A percentile compares a stretch with the other conserved stretches of the same genome.
Evolutionary conservation across 352 stramenopile species (phyloP).

Genomic region (Phytophthora ramorum): DNA sequence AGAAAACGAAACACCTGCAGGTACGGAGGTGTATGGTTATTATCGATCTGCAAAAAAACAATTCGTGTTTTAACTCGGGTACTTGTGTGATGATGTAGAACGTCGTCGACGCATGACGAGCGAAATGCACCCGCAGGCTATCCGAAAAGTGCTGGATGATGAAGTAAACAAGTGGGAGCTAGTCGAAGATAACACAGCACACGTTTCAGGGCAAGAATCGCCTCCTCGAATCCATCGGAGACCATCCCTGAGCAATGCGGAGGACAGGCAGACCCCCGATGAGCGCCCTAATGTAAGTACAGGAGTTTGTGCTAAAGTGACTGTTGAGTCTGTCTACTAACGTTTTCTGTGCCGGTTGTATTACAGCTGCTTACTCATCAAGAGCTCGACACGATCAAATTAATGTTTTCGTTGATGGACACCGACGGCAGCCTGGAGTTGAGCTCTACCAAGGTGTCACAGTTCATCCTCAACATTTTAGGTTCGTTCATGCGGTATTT

Average conservation of each 20-base stretch:
- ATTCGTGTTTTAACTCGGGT: not conserved
- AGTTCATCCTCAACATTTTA: slow-evolving; percentile 82
- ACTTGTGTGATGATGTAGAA: slow-evolving; percentile 24
- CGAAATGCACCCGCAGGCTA: slow-evolving; percentile 83
- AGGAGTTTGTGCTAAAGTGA: not conserved
- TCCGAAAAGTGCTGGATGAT: slow-evolving; percentile 67
- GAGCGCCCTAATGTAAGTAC: slow-evolving; percentile 43
- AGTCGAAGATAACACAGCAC: slow-evolving; percentile 40
- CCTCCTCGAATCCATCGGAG: slow-evolving; percentile 29
- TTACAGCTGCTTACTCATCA: slow-evolving; percentile 54
- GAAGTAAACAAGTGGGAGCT: slow-evolving; percentile 77
- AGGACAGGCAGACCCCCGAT: slow-evolving; percentile 14
- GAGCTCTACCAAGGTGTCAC: slow-evolving; percentile 54
- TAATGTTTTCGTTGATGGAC: slow-evolving; percentile 86
- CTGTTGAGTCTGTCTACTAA: slow-evolving; percentile 5
- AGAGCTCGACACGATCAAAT: slow-evolving; percentile 82
- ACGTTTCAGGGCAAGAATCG: not conserved
- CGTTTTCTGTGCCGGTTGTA: not conserved
- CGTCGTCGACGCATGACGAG: slow-evolving; percentile 60
- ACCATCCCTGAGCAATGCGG: slow-evolving; percentile 24
- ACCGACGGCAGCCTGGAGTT: slow-evolving; percentile 76
- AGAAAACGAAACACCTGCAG: slow-evolving; percentile 26
- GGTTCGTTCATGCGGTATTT: slow-evolving; percentile 37
- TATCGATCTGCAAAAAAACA: not conserved
- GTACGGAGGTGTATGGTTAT: slow-evolving; percentile 1